Percentiles rank a stretch among this genome's conserved stretches.
Evolutionary conservation across 306 rosid species (phyloP).

Genomic region (Gillenia trifoliata): DNA sequence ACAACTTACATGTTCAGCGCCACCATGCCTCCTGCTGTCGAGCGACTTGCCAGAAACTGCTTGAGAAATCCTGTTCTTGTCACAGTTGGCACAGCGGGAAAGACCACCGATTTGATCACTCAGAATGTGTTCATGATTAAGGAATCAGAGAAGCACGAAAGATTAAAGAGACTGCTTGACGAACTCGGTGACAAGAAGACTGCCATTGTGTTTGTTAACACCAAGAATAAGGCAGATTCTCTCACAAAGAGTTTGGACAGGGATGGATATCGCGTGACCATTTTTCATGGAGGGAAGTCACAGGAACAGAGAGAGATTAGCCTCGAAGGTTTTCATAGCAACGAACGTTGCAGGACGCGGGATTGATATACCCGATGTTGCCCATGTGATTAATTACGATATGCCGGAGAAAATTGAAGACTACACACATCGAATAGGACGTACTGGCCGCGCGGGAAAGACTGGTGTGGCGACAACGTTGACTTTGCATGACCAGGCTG

Average conservation of each 20-base stretch:
- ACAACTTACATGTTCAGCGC: conserved; percentile 79
- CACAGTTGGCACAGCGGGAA: conserved; percentile 68
- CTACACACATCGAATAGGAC: conserved; percentile 83
- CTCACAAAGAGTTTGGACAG: conserved; percentile 42
- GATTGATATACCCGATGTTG: conserved; percentile 85
- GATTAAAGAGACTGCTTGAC: conserved; percentile 38
- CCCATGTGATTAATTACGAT: conserved; percentile 76
- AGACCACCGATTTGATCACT: conserved; percentile 49
- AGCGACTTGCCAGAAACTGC: conserved; percentile 67
- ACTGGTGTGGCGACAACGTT: conserved; percentile 76
- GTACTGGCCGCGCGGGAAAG: conserved; percentile 89
- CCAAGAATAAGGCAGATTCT: conserved; percentile 41
- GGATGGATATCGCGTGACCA: conserved; percentile 64
- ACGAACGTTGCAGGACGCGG: conserved; percentile 92
- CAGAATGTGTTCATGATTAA: conserved; percentile 54
- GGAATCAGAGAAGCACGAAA: conserved; percentile 27
- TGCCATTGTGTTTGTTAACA: conserved; percentile 47
- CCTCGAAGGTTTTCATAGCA: conserved; percentile 81
- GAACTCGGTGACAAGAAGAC: conserved; percentile 44
- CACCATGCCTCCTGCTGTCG: conserved; percentile 81
- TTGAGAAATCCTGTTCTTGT: conserved; percentile 73
- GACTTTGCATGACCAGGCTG: conserved; percentile 68
- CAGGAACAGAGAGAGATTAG: conserved; percentile 87
- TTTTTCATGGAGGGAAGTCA: conserved; percentile 79
- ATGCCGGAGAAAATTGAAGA: too few species aligned